Percentiles rank a stretch among this genome's conserved stretches.
Evolutionary conservation across 371 early-diverging fungal species (phyloP).

Genomic region (Syncephalastrum monosporum): DNA sequence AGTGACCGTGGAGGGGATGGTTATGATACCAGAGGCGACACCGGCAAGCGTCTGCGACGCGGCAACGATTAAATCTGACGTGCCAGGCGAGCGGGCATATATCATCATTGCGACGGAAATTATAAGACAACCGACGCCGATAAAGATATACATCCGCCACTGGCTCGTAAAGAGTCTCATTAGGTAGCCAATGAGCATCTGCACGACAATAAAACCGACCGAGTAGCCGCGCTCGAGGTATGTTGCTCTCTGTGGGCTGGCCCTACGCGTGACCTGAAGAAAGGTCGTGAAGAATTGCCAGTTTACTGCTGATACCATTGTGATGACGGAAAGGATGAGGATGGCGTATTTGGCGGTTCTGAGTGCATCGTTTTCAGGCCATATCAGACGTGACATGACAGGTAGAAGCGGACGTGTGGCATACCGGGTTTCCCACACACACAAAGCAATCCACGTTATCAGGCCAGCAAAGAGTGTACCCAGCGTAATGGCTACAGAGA

Average conservation of each 20-base stretch:
- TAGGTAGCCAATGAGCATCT: slow-evolving; percentile 31
- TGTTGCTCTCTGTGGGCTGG: slow-evolving; percentile 19
- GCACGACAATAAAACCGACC: slow-evolving; percentile 28
- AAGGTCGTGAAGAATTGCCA: slow-evolving; percentile 41
- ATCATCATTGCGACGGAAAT: slow-evolving; percentile 43
- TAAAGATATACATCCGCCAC: slow-evolving; percentile 48
- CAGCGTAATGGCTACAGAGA: slow-evolving; percentile 1
- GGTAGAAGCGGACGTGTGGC: slow-evolving; percentile 1
- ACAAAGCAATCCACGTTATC: slow-evolving; percentile 6
- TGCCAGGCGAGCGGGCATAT: slow-evolving; percentile 35
- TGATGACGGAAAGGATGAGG: slow-evolving; percentile 26
- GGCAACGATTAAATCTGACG: slow-evolving; percentile 30
- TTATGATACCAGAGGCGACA: slow-evolving; percentile 35
- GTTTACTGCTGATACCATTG: slow-evolving; percentile 39
- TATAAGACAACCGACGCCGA: slow-evolving; percentile 58
- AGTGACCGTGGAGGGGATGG: slow-evolving; percentile 33
- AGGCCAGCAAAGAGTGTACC: slow-evolving; percentile 3
- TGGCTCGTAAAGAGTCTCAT: slow-evolving; percentile 41
- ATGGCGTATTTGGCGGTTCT: no score
- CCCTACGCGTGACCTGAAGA: slow-evolving; percentile 44
- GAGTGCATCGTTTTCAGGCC: no score
- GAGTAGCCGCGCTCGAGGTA: slow-evolving; percentile 40
- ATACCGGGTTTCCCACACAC: slow-evolving; percentile 3
- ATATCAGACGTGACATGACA: no score
- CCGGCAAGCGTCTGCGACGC: slow-evolving; percentile 42